Evolutionary conservation across 2,329 filamentous ascomycete genomes (phyloP).

Genomic region (Aspergillus sp.): DNA sequence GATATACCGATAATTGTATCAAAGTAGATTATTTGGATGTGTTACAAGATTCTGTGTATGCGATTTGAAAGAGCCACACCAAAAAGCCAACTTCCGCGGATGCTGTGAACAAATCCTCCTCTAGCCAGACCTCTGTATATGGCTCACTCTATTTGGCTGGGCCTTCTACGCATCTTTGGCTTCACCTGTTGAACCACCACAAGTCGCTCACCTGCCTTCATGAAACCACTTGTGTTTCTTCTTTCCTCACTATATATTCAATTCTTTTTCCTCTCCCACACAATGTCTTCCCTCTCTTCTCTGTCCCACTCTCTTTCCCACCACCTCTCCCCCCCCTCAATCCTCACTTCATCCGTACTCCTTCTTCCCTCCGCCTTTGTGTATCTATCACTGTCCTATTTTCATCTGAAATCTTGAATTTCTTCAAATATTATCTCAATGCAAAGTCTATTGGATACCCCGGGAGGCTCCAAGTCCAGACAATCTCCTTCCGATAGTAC

Average conservation of each 20-base stretch:
- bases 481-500: neutral
- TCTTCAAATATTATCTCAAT: neutral
- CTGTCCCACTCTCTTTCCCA: neutral
- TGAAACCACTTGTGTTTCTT: constrained; percentile 1
- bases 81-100: neutral
- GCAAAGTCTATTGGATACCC: too few relatives aligned
- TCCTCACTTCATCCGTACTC: neutral
- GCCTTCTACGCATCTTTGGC: neutral
- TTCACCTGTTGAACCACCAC: neutral
- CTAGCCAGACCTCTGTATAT: neutral
- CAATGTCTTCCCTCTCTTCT: neutral
- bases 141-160: neutral
- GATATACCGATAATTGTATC: too few relatives aligned
- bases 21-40: neutral
- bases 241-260: neutral
- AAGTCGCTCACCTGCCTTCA: neutral
- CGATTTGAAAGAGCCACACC: neutral
- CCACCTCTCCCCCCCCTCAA: neutral
- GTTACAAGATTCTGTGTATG: neutral
- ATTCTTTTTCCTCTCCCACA: neutral
- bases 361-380: neutral
- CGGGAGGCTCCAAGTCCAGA: neutral
- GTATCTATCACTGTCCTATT: neutral
- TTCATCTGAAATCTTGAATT: neutral
- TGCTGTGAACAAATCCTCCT: neutral